A percentile compares a stretch with the other conserved stretches of the same genome.
phyloP scores from a whole-genome alignment of 2,329 filamentous ascomycete species.

The Penicillium thymicola region DNA sequence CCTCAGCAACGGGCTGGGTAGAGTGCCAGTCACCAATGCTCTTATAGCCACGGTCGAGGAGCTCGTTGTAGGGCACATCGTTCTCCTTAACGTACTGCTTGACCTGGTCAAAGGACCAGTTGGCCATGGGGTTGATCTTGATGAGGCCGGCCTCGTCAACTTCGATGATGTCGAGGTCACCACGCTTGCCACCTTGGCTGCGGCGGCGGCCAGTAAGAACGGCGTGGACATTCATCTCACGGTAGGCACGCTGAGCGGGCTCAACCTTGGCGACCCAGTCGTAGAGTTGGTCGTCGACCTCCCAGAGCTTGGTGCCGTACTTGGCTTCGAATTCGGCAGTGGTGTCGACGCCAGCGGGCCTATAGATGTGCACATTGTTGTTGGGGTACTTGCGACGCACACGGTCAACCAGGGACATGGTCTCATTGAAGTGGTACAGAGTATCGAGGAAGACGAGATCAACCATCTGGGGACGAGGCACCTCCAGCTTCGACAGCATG shows the following conservation, averaged over 20 bases:
- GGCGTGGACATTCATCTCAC: slow-evolving; percentile 80
- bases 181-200: slow-evolving; percentile 89
- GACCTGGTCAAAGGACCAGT: slow-evolving; percentile 90
- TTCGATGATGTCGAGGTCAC: slow-evolving; percentile 86
- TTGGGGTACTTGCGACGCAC: slow-evolving; percentile 74
- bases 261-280: slow-evolving; percentile 98
- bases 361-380: slow-evolving; percentile 82
- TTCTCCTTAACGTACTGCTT: slow-evolving; percentile 81
- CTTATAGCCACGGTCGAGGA: slow-evolving; percentile 95
- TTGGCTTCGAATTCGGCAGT: slow-evolving; percentile 73
- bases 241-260: slow-evolving; percentile 86
- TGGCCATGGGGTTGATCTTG: slow-evolving; percentile 96
- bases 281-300: slow-evolving; percentile 82
- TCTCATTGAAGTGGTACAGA: slow-evolving; percentile 77
- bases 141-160: slow-evolving; percentile 85
- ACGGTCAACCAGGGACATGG: slow-evolving; percentile 68
- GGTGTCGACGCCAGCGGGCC: slow-evolving; percentile 71
- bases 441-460: slow-evolving; percentile 74
- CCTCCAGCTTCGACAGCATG: slow-evolving; percentile 54
- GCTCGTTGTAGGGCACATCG: slow-evolving; percentile 86
- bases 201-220: slow-evolving; percentile 88
- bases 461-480: slow-evolving; percentile 49
- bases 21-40: slow-evolving; percentile 98
- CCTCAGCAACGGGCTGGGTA: slow-evolving; percentile 81
- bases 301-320: slow-evolving; percentile 82